Conservation (phyloP, 495 filamentous ascomycete species). For the Penicillium canescens region DNA sequence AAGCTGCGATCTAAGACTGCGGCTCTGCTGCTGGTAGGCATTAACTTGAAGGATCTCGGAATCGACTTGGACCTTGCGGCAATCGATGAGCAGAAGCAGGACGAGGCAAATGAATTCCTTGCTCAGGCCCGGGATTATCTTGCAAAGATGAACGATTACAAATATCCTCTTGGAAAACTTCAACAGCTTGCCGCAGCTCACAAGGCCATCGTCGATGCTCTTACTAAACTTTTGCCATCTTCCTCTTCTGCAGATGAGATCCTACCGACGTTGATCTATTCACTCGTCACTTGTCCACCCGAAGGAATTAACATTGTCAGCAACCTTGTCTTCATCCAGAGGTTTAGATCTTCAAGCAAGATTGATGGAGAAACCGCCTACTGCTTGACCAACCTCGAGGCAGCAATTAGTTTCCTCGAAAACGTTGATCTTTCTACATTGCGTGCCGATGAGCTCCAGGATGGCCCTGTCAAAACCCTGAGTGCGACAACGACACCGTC, state of each 20-base stretch:
- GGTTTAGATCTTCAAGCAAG: conserved; percentile 83
- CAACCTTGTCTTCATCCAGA: conserved; percentile 89
- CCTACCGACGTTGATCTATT: conserved; percentile 93
- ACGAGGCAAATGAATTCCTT: conserved; percentile 71
- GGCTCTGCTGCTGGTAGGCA: conserved; percentile 84
- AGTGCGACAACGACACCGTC: conserved; percentile 55
- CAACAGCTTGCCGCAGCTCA: conserved; percentile 84
- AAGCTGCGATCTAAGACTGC: conserved; percentile 94
- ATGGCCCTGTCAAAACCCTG: conserved; percentile 60
- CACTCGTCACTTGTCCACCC: conserved; percentile 85
- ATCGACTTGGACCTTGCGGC: conserved; percentile 63
- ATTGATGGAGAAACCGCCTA: conserved; percentile 94
- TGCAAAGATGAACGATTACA: conserved; percentile 80
- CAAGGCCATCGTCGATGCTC: conserved; percentile 89
- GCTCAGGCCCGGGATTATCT: conserved; percentile 72
- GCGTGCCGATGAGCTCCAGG: conserved; percentile 72
- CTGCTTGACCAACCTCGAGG: conserved; percentile 94
- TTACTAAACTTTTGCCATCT: conserved; percentile 72
- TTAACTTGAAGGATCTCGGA: conserved; percentile 82
- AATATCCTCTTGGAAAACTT: conserved; percentile 88
- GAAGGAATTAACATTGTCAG: conserved; percentile 88
- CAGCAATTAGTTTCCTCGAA: conserved; percentile 93
- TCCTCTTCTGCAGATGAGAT: conserved; percentile 97
- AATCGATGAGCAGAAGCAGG: conserved; percentile 60
- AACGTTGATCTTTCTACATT: conserved; percentile 93